Percentiles rank a stretch among this genome's conserved stretches.
Conservation (phyloP, 179 eudicot species). For the Beta lomatogona region DNA sequence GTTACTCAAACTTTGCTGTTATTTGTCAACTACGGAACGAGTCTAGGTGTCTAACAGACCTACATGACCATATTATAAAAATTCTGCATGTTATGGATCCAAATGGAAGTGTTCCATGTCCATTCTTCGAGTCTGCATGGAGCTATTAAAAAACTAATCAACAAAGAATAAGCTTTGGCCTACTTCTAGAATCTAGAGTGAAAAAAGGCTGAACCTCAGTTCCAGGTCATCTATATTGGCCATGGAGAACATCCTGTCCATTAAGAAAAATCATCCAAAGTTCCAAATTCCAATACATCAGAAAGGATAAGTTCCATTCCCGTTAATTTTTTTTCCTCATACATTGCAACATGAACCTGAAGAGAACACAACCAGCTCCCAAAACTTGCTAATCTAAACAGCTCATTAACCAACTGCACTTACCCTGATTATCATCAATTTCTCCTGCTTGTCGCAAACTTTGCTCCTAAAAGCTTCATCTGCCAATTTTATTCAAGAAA, state of each 20-base stretch:
- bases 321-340: no score
- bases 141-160: no score
- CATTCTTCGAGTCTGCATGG: not conserved
- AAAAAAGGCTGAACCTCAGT: not conserved
- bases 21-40: not conserved
- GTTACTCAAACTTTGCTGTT: not conserved
- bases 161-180: not conserved
- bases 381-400: no score
- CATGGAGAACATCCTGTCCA: not conserved
- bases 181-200: not conserved
- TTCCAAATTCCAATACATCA: not conserved
- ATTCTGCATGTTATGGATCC: no score
- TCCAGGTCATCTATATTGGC: not conserved
- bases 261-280: not conserved
- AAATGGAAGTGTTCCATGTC: not conserved
- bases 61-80: not conserved
- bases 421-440: no score
- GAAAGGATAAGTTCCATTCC: not conserved
- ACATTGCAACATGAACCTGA: no score
- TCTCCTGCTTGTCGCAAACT: no score
- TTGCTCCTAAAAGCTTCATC: no score
- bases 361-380: no score
- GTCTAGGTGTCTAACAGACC: not conserved
- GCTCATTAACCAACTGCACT: no score
- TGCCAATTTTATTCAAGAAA: no score